Conservation (phyloP, 352 stramenopile species). For the Phytophthora brassicae region DNA sequence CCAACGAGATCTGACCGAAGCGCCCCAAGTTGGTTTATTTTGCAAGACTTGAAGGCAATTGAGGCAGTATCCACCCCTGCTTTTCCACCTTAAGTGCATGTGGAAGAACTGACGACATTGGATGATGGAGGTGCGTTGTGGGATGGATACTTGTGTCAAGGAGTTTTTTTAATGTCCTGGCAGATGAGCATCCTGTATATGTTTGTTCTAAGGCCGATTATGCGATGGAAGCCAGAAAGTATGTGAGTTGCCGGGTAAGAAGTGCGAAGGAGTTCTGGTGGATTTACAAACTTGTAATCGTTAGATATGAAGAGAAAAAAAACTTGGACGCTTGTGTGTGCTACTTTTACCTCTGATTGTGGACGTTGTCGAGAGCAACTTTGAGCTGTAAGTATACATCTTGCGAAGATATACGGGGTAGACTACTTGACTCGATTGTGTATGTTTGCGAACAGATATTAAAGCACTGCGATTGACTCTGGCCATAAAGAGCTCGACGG, state of each 20-base stretch:
- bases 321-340: slow-evolving; percentile 74
- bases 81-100: too few species aligned
- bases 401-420: background rate
- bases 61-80: too few species aligned
- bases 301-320: too few species aligned
- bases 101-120: too few species aligned
- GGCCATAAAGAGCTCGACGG: slow-evolving; percentile 66
- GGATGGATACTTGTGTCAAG: too few species aligned
- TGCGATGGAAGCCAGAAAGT: slow-evolving; percentile 72
- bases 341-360: slow-evolving; percentile 76
- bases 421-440: background rate
- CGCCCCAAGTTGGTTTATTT: too few species aligned
- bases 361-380: slow-evolving; percentile 68
- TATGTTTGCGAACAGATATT: slow-evolving; percentile 40
- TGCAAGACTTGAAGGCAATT: too few species aligned
- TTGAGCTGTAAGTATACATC: slow-evolving; percentile 50
- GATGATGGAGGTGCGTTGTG: too few species aligned
- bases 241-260: slow-evolving; percentile 61
- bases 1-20: too few species aligned
- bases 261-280: slow-evolving; percentile 69
- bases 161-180: too few species aligned
- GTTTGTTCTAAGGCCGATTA: too few species aligned
- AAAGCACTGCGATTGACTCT: slow-evolving; percentile 54
- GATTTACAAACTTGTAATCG: slow-evolving; percentile 63
- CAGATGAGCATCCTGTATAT: too few species aligned